These are phyloP conservation scores for Cavenderia fasciculata DNA, from an alignment of 78 protist species.

Conservation along the genomic window DNA sequence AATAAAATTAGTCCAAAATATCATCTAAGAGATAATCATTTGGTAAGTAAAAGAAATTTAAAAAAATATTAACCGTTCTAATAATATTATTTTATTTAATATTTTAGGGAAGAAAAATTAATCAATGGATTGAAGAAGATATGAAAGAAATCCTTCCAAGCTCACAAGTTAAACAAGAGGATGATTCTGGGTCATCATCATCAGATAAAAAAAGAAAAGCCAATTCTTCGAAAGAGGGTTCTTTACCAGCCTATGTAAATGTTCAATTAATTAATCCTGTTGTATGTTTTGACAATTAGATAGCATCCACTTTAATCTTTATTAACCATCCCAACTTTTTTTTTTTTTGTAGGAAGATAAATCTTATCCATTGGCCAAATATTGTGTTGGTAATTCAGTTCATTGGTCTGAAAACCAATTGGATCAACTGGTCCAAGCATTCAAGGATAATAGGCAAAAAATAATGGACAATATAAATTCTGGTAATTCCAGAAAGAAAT, in stretches of 20 bases:
- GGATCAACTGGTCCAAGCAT: neutral
- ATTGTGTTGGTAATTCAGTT: conserved; percentile 33
- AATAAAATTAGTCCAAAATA: conserved; percentile 34
- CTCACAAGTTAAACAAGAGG: conserved; percentile 38
- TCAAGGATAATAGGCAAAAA: conserved; percentile 51
- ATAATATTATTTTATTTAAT: neutral
- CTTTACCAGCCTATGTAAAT: conserved; percentile 44
- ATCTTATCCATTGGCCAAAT: neutral
- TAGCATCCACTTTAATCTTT: neutral
- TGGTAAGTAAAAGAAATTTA: neutral
- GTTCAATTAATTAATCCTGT: conserved; percentile 39
- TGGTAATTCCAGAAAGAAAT: conserved; percentile 30
- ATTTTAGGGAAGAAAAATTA: conserved; percentile 41
- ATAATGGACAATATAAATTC: conserved; percentile 51
- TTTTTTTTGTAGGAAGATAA: neutral
- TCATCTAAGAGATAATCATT: conserved; percentile 54
- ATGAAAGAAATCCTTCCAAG: conserved; percentile 43
- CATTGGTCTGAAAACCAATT: conserved; percentile 34
- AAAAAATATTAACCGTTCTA: neutral
- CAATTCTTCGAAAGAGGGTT: conserved; percentile 50
- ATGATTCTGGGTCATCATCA: neutral
- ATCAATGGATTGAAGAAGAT: conserved; percentile 73
- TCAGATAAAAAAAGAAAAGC: conserved; percentile 37
- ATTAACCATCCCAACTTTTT: neutral
- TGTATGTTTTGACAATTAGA: neutral